Base-by-base conservation (phyloP, 495 filamentous ascomycete genomes). In the Penicillium simplicissimum region DNA sequence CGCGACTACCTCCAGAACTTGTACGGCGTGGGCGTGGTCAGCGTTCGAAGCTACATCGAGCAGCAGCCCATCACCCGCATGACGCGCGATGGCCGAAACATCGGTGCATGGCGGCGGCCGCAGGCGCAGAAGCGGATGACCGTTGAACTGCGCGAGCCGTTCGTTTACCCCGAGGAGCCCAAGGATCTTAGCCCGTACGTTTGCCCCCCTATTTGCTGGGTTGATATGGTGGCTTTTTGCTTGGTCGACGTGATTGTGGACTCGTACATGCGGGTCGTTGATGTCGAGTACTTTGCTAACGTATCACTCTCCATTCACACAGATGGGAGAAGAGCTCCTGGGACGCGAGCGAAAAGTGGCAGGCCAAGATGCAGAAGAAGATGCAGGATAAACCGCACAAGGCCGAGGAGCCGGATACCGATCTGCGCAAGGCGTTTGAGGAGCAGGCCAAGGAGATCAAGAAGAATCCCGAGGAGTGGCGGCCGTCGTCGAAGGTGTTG, bases 101-200 rank as follows among this genome's bases (percentile, higher is more conserved):
- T 76, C 14, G 75, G 72, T 56, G 66, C 72, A 45, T 66, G 75
- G 63, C 76, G 85, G 49, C 83, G 92, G 25, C 89, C 90, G 28
- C 75, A 79, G 58, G 79, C 85, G 36, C 81, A 87, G 63, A 97
- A 97, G 85, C 89, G 85, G 73, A 97, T 97, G 93, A 92, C 88
- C 31, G 90, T 93, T 51, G 89, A 96, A 79, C 82, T 97, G 79
- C 82, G 79, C 36, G 74, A 85, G 81, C 90, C 92, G 38, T 97
- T 97, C 81, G 85, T 88, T 59, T 97, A 90, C 87, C 93, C 93
- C 8, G 80, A 85, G 60, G 75, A 74, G 67, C 87, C 87, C 19
- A 74, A 81, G 64, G 82, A 89, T 65, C 75, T 81, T 55, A 67
- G 73, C 57, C 63, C 72, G 83, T 90, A 83, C 61, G 85, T 82